Evolutionary conservation across 371 early-diverging fungal genomes (phyloP).

Genomic region (Batrachochytrium dendrobatidis): DNA sequence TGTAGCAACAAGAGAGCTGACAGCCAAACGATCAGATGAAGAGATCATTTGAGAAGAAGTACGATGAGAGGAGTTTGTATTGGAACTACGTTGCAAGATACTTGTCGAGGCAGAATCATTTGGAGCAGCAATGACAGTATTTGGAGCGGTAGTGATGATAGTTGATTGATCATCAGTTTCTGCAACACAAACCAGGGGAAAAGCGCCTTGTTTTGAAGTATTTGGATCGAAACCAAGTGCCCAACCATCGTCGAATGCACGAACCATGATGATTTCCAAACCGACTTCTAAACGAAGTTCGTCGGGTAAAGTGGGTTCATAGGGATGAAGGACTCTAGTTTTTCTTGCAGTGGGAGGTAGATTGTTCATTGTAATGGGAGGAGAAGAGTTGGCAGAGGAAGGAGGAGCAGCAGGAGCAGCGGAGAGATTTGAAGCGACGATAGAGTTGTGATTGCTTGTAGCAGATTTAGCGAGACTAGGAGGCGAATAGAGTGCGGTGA

Average conservation of each 20-base stretch:
- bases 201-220: slow-evolving; percentile 36
- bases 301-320: slow-evolving; percentile 30
- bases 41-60: slow-evolving; percentile 4
- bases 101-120: not conserved
- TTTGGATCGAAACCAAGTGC: slow-evolving; percentile 32
- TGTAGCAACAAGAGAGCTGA: not conserved
- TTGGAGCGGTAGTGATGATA: not conserved
- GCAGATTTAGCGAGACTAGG: no score
- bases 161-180: slow-evolving; percentile 10
- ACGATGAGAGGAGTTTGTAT: not conserved
- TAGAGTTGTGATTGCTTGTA: no score
- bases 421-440: no score
- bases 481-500: no score
- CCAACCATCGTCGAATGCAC: slow-evolving; percentile 44
- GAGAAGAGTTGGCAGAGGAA: not conserved
- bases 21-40: not conserved
- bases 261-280: slow-evolving; percentile 24
- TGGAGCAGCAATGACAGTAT: not conserved
- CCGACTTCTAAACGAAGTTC: slow-evolving; percentile 34
- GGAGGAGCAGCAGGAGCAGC: no score
- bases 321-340: slow-evolving; percentile 31
- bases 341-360: not conserved
- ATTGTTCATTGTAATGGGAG: not conserved
- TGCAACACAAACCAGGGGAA: slow-evolving; percentile 39
- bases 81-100: not conserved